Evolutionary conservation across 305 asterid genomes (phyloP).

Genomic region (Stenogyne calaminthoides): DNA sequence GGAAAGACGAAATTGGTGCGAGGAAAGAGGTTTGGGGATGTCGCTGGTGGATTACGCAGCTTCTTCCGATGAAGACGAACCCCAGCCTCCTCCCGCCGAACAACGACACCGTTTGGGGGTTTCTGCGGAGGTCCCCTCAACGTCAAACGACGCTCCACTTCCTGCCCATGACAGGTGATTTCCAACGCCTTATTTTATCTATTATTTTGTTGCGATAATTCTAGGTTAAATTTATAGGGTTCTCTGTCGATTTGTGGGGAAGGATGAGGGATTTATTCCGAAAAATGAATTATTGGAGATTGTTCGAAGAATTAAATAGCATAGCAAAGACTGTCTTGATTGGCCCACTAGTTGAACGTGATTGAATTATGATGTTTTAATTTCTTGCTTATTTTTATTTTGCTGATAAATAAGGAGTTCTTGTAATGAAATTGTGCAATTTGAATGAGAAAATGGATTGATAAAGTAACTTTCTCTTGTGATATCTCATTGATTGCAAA

Average conservation of each 20-base stretch:
- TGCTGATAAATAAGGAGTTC: neutral
- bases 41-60: slow-evolving; percentile 83
- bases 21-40: slow-evolving; percentile 36
- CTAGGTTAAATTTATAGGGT: neutral
- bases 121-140: slow-evolving; percentile 26
- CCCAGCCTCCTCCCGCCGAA: slow-evolving; percentile 20
- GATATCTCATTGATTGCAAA: slow-evolving; percentile 6
- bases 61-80: slow-evolving; percentile 67
- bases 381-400: neutral
- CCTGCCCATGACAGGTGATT: slow-evolving; percentile 39
- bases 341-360: neutral
- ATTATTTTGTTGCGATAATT: too few species aligned
- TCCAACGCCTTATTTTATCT: neutral
- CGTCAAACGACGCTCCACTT: slow-evolving; percentile 26
- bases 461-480: neutral
- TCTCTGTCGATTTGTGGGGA: slow-evolving; percentile 1
- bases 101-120: slow-evolving; percentile 33
- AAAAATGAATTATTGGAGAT: neutral
- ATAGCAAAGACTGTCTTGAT: neutral
- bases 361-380: neutral
- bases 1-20: neutral
- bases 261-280: neutral
- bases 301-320: neutral
- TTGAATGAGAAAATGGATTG: neutral
- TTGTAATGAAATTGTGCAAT: neutral